phyloP scores from a whole-genome alignment of 2,329 filamentous ascomycete genomes.

The Fusarium sp. region DNA sequence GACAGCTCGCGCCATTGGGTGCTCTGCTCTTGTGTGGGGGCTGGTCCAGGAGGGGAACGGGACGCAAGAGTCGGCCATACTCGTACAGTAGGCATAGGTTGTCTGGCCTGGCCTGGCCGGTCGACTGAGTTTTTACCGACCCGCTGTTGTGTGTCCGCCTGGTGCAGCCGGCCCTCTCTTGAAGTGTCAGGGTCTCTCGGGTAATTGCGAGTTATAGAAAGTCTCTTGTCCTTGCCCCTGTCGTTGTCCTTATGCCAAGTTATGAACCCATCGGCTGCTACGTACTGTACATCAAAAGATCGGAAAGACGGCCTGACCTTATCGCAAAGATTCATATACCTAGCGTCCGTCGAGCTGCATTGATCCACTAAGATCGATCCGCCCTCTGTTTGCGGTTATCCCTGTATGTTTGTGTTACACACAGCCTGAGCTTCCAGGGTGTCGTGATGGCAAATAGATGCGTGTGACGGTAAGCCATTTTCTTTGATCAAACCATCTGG shows the following conservation, averaged over 20 bases:
- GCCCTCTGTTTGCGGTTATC: constrained; percentile 40
- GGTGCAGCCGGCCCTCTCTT: constrained; percentile 11
- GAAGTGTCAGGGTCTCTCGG: background rate
- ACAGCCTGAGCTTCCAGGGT: constrained; percentile 33
- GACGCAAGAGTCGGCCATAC: constrained; percentile 17
- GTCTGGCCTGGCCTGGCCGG: background rate
- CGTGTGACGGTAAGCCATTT: constrained; percentile 25
- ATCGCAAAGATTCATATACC: constrained; percentile 38
- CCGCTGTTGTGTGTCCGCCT: constrained; percentile 12
- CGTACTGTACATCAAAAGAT: constrained; percentile 15
- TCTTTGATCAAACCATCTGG: constrained; percentile 3
- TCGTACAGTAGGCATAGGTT: constrained; percentile 11
- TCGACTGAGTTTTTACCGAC: constrained; percentile 16
- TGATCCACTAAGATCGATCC: constrained; percentile 47
- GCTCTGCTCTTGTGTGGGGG: constrained; percentile 36
- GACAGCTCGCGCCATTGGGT: constrained; percentile 43
- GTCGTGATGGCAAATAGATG: constrained; percentile 28
- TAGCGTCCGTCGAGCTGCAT: constrained; percentile 31
- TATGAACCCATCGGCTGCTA: constrained; percentile 13
- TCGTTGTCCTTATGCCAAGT: constrained; percentile 14
- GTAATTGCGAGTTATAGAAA: background rate
- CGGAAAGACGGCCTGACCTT: constrained; percentile 32
- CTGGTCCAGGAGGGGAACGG: constrained; percentile 20
- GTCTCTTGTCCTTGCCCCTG: background rate
- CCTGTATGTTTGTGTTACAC: constrained; percentile 45